Conservation (phyloP, 2,329 filamentous ascomycete genomes). For the Neobulgaria alba region DNA sequence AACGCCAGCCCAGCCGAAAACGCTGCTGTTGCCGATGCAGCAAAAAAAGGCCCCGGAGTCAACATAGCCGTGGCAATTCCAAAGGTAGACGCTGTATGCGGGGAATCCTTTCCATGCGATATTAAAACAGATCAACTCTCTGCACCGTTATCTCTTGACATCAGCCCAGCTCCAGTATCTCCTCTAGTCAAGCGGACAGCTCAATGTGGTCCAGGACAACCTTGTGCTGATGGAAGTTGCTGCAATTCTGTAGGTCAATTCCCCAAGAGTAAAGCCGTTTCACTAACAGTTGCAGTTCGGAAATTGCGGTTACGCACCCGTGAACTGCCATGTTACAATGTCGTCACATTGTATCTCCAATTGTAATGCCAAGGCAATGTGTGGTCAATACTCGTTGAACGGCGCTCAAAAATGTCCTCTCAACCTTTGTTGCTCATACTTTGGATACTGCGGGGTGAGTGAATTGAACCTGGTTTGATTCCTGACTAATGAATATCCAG, state of each 20-base stretch:
- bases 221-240: slow-evolving; percentile 18
- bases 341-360: slow-evolving; percentile 15
- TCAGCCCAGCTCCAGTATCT: not conserved
- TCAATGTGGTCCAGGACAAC: slow-evolving; percentile 10
- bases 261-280: too few species aligned
- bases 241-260: slow-evolving; percentile 18
- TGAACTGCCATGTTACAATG: slow-evolving; percentile 11
- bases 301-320: slow-evolving; percentile 14
- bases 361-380: slow-evolving; percentile 28
- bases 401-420: slow-evolving; percentile 21
- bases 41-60: not conserved
- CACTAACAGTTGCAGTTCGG: too few species aligned
- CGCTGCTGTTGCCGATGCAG: not conserved
- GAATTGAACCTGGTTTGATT: not conserved
- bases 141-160: too few species aligned
- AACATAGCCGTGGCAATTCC: not conserved
- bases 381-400: slow-evolving; percentile 24
- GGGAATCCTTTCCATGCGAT: not conserved
- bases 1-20: not conserved
- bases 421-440: slow-evolving; percentile 16
- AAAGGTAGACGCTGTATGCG: not conserved
- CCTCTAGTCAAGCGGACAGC: not conserved
- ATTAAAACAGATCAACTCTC: too few species aligned
- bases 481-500: slow-evolving; percentile 2
- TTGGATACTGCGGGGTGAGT: slow-evolving; percentile 17